A percentile compares a stretch with the other conserved stretches of the same genome.
These are phyloP conservation scores for Ascoidea tarda DNA, from an alignment of 805 yeast genomes.

Conservation along the genomic window DNA sequence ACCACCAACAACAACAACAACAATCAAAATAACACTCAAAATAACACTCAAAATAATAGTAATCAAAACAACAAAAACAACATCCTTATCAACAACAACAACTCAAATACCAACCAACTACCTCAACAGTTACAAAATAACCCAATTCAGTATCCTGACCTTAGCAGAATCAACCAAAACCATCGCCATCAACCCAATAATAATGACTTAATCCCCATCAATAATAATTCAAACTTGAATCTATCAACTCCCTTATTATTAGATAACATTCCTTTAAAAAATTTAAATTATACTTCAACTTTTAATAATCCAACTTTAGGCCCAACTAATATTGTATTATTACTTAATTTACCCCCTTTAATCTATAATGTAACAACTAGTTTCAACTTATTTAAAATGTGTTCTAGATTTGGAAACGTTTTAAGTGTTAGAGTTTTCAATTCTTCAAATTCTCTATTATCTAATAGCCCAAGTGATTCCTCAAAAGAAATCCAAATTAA, in stretches of 20 bases:
- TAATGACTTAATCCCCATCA: constrained; percentile 7
- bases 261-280: constrained; percentile 49
- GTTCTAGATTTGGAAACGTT: constrained; percentile 48
- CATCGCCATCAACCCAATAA: constrained; percentile 9
- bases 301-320: constrained; percentile 56
- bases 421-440: constrained; percentile 46
- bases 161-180: constrained; percentile 13
- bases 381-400: constrained; percentile 34
- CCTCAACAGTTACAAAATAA: constrained; percentile 9
- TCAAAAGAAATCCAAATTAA: not conserved
- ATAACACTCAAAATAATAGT: not conserved
- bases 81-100: not conserved
- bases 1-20: not conserved
- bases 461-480: not conserved
- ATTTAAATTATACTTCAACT: constrained; percentile 52
- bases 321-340: constrained; percentile 64
- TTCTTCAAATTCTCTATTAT: constrained; percentile 10
- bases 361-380: constrained; percentile 38
- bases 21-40: not conserved
- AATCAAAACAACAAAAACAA: not conserved
- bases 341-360: constrained; percentile 65
- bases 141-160: constrained; percentile 2
- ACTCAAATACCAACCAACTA: not conserved
- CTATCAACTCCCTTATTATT: constrained; percentile 21
- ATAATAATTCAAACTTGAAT: constrained; percentile 3